Evolutionary conservation across 164 flowering plant genomes (phyloP), one percentile per base, ranked within the genome.

Genomic region (Dillenia turbinata): DNA sequence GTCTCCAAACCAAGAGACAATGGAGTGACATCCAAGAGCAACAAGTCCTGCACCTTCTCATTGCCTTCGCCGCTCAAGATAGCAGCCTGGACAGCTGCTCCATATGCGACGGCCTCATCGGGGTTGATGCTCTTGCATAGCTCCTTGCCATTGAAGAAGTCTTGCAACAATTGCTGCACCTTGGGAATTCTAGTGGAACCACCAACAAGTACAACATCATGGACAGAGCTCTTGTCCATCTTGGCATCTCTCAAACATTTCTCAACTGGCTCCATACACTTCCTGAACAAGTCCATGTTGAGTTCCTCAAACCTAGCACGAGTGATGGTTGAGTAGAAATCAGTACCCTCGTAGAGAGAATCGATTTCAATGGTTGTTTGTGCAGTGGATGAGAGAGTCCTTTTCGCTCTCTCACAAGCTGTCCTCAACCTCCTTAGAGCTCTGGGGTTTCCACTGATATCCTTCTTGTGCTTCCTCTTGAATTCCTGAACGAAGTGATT

Each of bases 111-210:
- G 19, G 82, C 82, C 67, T 78, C 82, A 61, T 76, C 82, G 0
- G 82, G 79, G 71, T 78, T 75, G 16, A 78, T 75, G 66, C 77
- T 73, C 77, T 78, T 78, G 73, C 78, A 73, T 14, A 76, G 79
- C 76, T 78, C 79, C 77, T 79, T 79, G 7, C 79, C 82, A 49
- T 79, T 73, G 63, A 73, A 79, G 57, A 79, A 76, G 61, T 79
- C 80, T 58, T 79, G 79, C 69, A 79, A 69, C 40, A 79, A 52
- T 62, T 79, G 80, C 64, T 76, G 79, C 49, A 79, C 82, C 68
- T 79, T 79, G 50, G 78, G 82, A 58, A 79, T 79, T 26, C 82
- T 79, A 17, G 80, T 79, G 4, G 80, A 76, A 11, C 82, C 82
- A 49, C 82, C 82, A n/a, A 79, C 82, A 56, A 79, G 78, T 2